Percentiles rank a stretch among this genome's conserved stretches.
These are phyloP conservation scores for Boechera retrofracta DNA, from an alignment of 345 rosid genomes.

Conservation along the genomic window DNA sequence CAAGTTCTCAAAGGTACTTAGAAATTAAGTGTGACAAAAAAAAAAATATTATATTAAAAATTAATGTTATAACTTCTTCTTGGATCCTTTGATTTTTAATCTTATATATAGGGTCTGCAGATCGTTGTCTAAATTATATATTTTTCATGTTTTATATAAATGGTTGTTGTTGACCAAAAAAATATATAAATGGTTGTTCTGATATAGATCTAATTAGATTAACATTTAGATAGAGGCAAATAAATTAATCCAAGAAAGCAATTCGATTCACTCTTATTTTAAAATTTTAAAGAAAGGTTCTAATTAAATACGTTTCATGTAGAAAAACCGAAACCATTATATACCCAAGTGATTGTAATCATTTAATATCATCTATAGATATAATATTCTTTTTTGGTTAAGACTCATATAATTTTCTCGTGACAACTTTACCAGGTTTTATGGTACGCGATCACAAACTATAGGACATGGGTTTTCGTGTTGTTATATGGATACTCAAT, in stretches of 20 bases:
- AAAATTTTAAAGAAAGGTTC: no score
- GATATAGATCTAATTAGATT: background rate
- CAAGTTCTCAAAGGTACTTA: slow-evolving; percentile 70
- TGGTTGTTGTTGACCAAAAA: background rate
- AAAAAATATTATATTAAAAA: background rate
- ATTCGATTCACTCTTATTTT: background rate
- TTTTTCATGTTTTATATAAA: background rate
- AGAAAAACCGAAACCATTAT: background rate
- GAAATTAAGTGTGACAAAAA: background rate
- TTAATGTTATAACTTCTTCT: slow-evolving; percentile 8
- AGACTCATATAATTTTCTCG: background rate
- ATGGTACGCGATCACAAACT: slow-evolving; percentile 83
- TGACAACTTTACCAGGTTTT: slow-evolving; percentile 57
- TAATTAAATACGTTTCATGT: background rate
- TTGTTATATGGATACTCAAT: slow-evolving; percentile 86
- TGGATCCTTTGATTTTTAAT: slow-evolving; percentile 21
- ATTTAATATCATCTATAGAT: background rate
- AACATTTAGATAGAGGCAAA: background rate
- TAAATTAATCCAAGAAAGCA: background rate
- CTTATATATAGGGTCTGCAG: background rate
- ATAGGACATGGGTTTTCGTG: slow-evolving; percentile 88
- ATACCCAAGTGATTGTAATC: background rate
- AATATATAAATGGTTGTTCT: slow-evolving; percentile 7
- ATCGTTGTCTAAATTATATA: slow-evolving; percentile 10
- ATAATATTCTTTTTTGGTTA: background rate